Conservation (phyloP, 1,139 yeast species). For the Sugiyamaella neomexicana region DNA sequence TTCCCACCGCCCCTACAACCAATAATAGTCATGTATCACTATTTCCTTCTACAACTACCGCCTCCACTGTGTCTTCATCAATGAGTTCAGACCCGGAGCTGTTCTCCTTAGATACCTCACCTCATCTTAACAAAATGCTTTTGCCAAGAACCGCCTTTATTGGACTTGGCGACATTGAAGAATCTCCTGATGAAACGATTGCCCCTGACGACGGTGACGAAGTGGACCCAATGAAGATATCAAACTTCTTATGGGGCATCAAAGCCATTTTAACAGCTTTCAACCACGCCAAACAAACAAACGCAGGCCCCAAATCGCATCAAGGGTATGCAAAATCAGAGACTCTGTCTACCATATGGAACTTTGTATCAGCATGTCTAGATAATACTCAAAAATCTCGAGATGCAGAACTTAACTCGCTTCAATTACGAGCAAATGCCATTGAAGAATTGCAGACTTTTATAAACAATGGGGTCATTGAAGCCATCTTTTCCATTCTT, state of each 20-base stretch:
- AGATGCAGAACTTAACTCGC: constrained; percentile 22
- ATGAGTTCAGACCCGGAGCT: background rate
- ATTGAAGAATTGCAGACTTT: constrained; percentile 27
- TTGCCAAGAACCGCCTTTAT: constrained; percentile 9
- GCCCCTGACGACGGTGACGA: constrained; percentile 16
- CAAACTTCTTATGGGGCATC: constrained; percentile 30
- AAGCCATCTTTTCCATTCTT: constrained; percentile 29
- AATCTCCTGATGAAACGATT: background rate
- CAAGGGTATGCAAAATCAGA: constrained; percentile 20
- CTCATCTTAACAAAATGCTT: constrained; percentile 3
- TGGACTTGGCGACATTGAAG: constrained; percentile 12
- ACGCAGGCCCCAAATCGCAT: constrained; percentile 19
- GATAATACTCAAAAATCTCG: constrained; percentile 16
- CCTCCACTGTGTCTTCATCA: background rate
- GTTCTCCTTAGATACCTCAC: background rate
- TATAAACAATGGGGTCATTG: constrained; percentile 25
- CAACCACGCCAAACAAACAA: constrained; percentile 23
- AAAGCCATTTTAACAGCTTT: constrained; percentile 30
- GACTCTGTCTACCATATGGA: constrained; percentile 28
- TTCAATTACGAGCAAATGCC: constrained; percentile 26
- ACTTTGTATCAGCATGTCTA: constrained; percentile 26
- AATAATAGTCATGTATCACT: background rate
- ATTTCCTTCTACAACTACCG: background rate
- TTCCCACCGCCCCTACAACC: background rate
- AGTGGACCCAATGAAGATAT: constrained; percentile 22